Base-by-base conservation (phyloP, 1,284 basidiomycete genomes). In the Pascua sp. region DNA sequence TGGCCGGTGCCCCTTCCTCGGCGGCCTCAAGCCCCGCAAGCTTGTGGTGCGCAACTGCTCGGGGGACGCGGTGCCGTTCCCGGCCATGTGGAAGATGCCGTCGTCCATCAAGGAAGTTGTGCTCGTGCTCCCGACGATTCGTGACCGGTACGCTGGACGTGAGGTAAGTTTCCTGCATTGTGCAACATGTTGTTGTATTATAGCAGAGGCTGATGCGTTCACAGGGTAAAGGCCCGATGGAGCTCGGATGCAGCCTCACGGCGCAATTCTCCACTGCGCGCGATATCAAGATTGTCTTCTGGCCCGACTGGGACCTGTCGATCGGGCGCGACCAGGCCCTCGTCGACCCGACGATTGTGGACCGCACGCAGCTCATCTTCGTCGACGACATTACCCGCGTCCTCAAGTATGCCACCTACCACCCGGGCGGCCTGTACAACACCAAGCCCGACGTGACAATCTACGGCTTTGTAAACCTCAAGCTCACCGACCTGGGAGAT, bases 301-400 rank as follows among this genome's bases (percentile, higher is more conserved):
- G 50, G 50, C 50, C 43, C 16, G 50, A 45, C n/a, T 51, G 50
- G 50, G 50, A 51, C 38, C 16, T 40, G 11, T 40, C 47, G n/a
- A 16, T 49, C 36, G 37, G 16, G 5, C 38, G 18, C 38, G 38
- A 49, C 17, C 47, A 17, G 4, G 24, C 24, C 24, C 24, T 32
- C 11, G 15, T 49, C 17, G 47, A 38, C 12, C 37, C 38, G 15
- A 49, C 39, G 16, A 36, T 40, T 11, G 38, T 18, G 16, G 13
- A 16, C 38, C 38, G 18, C 39, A 16, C 39, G 7, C 39, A 49
- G 47, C 47, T 39, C 2, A 38, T 49, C 17, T 9, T 10, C 11
- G 47, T 17, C 39, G 47, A 49, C 47, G 36, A 49, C 39, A 40
- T 49, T 12, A 18, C 47, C 11, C 12, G 11, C 5, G 38, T 49